phyloP scores from a whole-genome alignment of 164 flowering plant species.

The Umbellularia californica region DNA sequence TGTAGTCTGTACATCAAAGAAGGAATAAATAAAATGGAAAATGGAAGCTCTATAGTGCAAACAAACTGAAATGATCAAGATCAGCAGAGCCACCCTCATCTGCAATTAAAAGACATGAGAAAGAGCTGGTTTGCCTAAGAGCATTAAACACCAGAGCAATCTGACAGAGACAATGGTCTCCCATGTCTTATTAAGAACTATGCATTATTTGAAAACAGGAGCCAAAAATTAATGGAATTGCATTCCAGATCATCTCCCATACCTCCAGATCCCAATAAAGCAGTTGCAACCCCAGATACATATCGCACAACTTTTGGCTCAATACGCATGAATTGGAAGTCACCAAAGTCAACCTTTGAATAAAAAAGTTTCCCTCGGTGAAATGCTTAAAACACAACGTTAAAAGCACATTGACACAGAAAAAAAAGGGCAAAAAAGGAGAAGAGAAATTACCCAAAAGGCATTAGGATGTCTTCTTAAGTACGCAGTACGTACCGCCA shows the following conservation, averaged over 20 bases:
- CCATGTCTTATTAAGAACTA: neutral
- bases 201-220: neutral
- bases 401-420: neutral
- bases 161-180: neutral
- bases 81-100: neutral
- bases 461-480: slow-evolving; percentile 69
- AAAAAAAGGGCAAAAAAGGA: neutral
- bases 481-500: slow-evolving; percentile 58
- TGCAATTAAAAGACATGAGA: neutral
- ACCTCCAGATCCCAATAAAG: slow-evolving; percentile 93
- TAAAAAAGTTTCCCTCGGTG: slow-evolving; percentile 9
- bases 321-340: slow-evolving; percentile 83
- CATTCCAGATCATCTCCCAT: slow-evolving; percentile 10
- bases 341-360: slow-evolving; percentile 91
- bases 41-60: neutral
- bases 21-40: neutral
- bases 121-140: neutral
- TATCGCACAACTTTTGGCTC: slow-evolving; percentile 77
- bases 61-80: neutral
- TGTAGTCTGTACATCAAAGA: neutral
- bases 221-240: neutral
- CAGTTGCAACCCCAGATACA: slow-evolving; percentile 94
- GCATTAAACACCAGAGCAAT: neutral
- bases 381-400: neutral
- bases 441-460: neutral